Conservation (phyloP, 2,329 filamentous ascomycete genomes). For the Chrysosporium queenslandicum region DNA sequence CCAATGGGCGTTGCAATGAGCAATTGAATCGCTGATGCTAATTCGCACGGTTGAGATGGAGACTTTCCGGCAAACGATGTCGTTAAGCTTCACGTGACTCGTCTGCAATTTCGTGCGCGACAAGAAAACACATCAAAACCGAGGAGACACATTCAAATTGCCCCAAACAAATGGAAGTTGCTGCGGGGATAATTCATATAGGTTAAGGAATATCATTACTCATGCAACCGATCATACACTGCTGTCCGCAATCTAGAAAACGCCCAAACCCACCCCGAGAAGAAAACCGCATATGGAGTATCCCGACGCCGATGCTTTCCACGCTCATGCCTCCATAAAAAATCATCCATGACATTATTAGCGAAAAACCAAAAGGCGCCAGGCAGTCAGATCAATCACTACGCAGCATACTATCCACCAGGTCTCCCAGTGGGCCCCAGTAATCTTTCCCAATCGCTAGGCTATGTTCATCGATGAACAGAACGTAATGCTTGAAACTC, state of each 20-base stretch:
- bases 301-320: conserved; percentile 4
- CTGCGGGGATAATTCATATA: conserved; percentile 7
- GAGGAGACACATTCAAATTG: not conserved
- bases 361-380: not conserved
- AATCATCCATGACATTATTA: not conserved
- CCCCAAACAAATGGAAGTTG: not conserved
- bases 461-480: conserved; percentile 95
- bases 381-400: conserved; percentile 54
- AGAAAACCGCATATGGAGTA: not conserved
- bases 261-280: conserved; percentile 2
- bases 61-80: conserved; percentile 10
- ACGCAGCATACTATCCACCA: conserved; percentile 95
- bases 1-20: conserved; percentile 12
- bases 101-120: not conserved
- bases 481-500: conserved; percentile 98
- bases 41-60: conserved; percentile 13
- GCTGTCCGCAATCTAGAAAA: conserved; percentile 8
- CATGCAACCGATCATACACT: conserved; percentile 9
- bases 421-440: conserved; percentile 87
- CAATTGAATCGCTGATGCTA: conserved; percentile 8
- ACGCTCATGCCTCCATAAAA: conserved; percentile 8
- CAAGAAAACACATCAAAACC: not conserved
- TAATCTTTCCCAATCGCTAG: conserved; percentile 91
- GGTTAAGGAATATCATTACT: conserved; percentile 10
- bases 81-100: conserved; percentile 10